Percentiles rank a stretch among this genome's conserved stretches.
These are phyloP conservation scores for Curvularia sp. DNA, from an alignment of 2,329 filamentous ascomycete genomes.

Conservation along the genomic window DNA sequence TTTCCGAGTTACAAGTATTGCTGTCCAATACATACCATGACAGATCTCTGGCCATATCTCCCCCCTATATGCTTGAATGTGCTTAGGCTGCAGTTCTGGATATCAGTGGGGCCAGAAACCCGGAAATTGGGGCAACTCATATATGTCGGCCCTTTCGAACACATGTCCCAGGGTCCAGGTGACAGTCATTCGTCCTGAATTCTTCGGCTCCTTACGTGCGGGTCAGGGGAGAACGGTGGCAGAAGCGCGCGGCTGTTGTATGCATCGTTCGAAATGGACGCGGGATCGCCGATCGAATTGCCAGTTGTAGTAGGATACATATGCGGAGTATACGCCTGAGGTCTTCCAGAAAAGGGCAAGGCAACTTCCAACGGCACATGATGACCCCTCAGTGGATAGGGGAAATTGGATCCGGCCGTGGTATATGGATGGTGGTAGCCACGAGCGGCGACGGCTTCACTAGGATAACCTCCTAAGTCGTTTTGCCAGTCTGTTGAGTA, in stretches of 20 bases:
- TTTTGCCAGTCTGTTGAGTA: conserved; percentile 9
- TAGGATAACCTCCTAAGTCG: not conserved
- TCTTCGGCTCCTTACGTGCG: conserved; percentile 4
- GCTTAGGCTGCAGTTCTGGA: not conserved
- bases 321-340: not conserved
- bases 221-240: conserved; percentile 2
- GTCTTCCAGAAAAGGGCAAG: not conserved
- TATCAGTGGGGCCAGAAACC: not conserved
- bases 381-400: not conserved
- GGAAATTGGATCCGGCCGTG: conserved; percentile 1
- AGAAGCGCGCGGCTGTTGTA: not conserved
- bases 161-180: not conserved
- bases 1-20: not conserved
- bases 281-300: not conserved
- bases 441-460: not conserved
- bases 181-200: not conserved
- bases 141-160: not conserved
- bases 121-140: not conserved
- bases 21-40: not conserved
- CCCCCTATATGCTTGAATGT: not conserved
- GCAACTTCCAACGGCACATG: conserved; percentile 8
- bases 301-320: not conserved
- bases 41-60: not conserved
- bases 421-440: conserved; percentile 6
- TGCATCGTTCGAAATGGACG: not conserved